Conservation (phyloP, 257 asterid species). For the Solanum chilense region DNA sequence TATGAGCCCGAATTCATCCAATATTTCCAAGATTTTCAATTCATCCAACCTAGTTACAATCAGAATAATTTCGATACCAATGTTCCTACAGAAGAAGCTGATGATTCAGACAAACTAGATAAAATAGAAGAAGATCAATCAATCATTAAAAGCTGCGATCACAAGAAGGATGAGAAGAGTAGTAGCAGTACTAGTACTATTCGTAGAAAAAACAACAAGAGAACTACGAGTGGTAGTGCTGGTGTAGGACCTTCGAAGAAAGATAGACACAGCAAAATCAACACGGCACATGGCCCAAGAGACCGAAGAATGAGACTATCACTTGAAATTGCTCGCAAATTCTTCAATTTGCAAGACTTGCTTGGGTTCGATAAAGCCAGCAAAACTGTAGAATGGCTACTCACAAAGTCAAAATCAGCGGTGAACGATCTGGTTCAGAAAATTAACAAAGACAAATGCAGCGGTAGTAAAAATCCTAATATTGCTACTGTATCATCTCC, state of each 20-base stretch:
- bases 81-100: not conserved
- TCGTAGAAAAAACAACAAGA: not conserved
- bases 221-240: not conserved
- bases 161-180: not conserved
- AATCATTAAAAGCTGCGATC: not conserved
- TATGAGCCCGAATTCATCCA: constrained; percentile 29
- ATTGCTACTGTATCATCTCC: constrained; percentile 9
- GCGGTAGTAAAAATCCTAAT: not conserved
- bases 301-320: constrained; percentile 75
- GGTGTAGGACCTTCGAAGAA: constrained; percentile 16
- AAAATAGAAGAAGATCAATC: not conserved
- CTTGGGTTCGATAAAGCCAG: constrained; percentile 68
- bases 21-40: constrained; percentile 14
- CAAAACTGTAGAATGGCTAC: constrained; percentile 58
- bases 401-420: constrained; percentile 29
- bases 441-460: not conserved
- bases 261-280: constrained; percentile 74
- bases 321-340: constrained; percentile 40
- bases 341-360: constrained; percentile 54
- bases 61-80: not conserved
- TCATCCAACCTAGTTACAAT: not conserved
- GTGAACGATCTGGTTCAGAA: constrained; percentile 17
- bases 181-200: not conserved
- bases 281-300: constrained; percentile 59
- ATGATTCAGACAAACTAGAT: not conserved